A percentile compares a stretch with the other conserved stretches of the same genome.
Evolutionary conservation across 768 basidiomycete species (phyloP).

Genomic region (Vararia minispora): DNA sequence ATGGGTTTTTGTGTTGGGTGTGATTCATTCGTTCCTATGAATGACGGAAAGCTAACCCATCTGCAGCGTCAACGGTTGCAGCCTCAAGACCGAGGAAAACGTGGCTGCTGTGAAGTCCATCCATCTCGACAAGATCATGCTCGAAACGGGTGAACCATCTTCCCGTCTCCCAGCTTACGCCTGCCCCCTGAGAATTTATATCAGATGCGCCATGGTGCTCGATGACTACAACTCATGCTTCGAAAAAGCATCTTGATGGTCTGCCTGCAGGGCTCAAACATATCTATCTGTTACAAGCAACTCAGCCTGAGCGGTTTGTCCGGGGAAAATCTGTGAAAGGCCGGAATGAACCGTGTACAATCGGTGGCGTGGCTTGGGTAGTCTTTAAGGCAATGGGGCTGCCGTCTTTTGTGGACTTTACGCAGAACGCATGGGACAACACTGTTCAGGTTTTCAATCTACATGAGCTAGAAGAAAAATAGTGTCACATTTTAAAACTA

Average conservation of each 20-base stretch:
- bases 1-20: conserved; percentile 66
- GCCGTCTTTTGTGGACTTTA: conserved; percentile 40
- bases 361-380: conserved; percentile 67
- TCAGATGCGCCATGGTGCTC: conserved; percentile 70
- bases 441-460: conserved; percentile 49
- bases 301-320: conserved; percentile 47
- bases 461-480: conserved; percentile 26
- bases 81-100: conserved; percentile 62
- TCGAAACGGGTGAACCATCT: conserved; percentile 55
- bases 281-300: conserved; percentile 39
- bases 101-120: conserved; percentile 43
- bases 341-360: conserved; percentile 58
- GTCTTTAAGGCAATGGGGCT: conserved; percentile 37
- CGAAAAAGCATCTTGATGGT: conserved; percentile 34
- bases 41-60: background rate
- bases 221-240: conserved; percentile 57
- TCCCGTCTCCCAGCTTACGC: background rate
- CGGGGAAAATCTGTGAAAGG: conserved; percentile 59
- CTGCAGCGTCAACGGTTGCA: conserved; percentile 61
- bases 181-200: background rate
- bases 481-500: no score
- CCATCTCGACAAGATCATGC: conserved; percentile 46
- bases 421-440: conserved; percentile 51
- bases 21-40: conserved; percentile 1
- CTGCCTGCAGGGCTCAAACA: conserved; percentile 35